Evolutionary conservation across 1,139 yeast genomes (phyloP).

Genomic region (Kurtzmaniella quercitrusa): DNA sequence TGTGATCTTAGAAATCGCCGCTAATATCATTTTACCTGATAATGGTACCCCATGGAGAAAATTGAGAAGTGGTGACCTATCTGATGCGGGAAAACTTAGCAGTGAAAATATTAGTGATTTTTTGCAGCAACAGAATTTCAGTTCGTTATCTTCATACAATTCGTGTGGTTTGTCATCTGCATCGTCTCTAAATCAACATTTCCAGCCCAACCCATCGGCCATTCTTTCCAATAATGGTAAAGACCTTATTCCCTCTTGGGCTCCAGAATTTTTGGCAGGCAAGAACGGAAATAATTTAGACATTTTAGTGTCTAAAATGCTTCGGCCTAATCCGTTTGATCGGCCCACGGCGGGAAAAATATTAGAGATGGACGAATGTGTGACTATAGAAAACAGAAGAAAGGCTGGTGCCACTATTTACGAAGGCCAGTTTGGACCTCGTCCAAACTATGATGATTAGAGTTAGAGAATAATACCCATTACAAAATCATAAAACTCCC

Average conservation of each 20-base stretch:
- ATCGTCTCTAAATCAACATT: conserved; percentile 7
- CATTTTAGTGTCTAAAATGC: conserved; percentile 80
- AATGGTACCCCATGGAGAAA: conserved; percentile 98
- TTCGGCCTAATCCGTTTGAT: conserved; percentile 76
- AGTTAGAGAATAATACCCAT: too few relatives aligned
- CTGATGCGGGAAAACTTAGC: conserved; percentile 90
- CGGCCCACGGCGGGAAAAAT: conserved; percentile 78
- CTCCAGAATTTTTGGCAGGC: conserved; percentile 77
- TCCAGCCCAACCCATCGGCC: conserved; percentile 6
- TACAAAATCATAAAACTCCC: too few relatives aligned
- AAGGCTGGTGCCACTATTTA: conserved; percentile 94
- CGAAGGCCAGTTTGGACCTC: conserved; percentile 95
- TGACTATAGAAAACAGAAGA: conserved; percentile 74
- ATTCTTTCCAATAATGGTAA: conserved; percentile 11
- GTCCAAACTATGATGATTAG: conserved; percentile 17
- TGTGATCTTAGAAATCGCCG: conserved; percentile 91
- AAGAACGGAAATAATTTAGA: conserved; percentile 70
- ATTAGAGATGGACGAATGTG: conserved; percentile 66
- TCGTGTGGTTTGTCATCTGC: conserved; percentile 11
- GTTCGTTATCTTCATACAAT: conserved; percentile 34
- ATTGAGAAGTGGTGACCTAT: conserved; percentile 87
- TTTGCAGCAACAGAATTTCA: conserved; percentile 36
- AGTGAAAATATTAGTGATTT: conserved; percentile 47
- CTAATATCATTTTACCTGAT: conserved; percentile 91
- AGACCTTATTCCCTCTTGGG: conserved; percentile 64